Evolutionary conservation across 345 rosid species (phyloP).

Genomic region (Pistacia vera): DNA sequence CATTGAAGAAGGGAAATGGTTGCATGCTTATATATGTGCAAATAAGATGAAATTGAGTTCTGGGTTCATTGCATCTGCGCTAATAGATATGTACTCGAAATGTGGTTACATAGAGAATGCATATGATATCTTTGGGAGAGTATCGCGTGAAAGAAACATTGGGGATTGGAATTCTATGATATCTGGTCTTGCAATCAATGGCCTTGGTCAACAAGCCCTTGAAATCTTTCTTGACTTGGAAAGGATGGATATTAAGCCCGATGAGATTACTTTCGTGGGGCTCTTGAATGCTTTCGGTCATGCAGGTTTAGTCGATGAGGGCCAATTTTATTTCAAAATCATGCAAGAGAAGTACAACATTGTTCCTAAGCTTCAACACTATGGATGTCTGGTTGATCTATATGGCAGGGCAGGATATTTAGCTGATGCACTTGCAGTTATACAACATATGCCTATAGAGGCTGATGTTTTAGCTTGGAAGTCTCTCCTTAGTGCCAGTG

Average conservation of each 20-base stretch:
- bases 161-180: conserved; percentile 35
- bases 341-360: conserved; percentile 22
- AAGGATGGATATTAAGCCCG: conserved; percentile 24
- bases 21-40: conserved; percentile 20
- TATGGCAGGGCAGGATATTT: conserved; percentile 30
- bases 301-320: conserved; percentile 30
- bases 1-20: conserved; percentile 8
- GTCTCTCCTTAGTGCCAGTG: conserved; percentile 25
- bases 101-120: conserved; percentile 28
- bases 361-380: conserved; percentile 28
- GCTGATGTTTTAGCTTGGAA: conserved; percentile 31
- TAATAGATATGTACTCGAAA: conserved; percentile 37
- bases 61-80: conserved; percentile 29
- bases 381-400: conserved; percentile 32
- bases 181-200: conserved; percentile 30
- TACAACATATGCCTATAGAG: conserved; percentile 14
- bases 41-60: conserved; percentile 14
- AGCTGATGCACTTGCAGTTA: conserved; percentile 27
- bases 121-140: conserved; percentile 10
- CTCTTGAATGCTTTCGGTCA: conserved; percentile 31
- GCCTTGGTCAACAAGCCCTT: conserved; percentile 30
- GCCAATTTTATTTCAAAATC: conserved; percentile 19
- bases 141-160: conserved; percentile 10
- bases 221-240: conserved; percentile 23
- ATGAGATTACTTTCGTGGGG: conserved; percentile 30